These are phyloP conservation scores for Lipomyces yarrowii DNA, from an alignment of 1,139 yeast species.

Conservation along the genomic window DNA sequence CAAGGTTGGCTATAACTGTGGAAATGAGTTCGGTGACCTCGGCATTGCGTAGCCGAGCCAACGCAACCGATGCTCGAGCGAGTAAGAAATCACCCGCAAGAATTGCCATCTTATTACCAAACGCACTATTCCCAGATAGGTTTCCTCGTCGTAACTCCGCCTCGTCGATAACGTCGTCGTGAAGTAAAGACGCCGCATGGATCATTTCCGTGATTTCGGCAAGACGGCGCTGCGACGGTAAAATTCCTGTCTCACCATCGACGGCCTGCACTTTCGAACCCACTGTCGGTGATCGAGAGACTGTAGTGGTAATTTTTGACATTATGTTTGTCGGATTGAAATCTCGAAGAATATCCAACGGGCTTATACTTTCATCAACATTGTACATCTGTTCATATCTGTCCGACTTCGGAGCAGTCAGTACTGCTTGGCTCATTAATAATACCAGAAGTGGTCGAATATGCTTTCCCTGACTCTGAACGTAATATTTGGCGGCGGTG, in stretches of 20 bases:
- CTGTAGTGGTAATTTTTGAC: slow-evolving; percentile 55
- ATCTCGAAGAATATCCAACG: slow-evolving; percentile 82
- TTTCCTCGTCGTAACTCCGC: slow-evolving; percentile 89
- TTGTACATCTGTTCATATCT: slow-evolving; percentile 53
- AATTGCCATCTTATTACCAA: slow-evolving; percentile 96
- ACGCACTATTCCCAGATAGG: slow-evolving; percentile 90
- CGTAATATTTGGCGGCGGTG: slow-evolving; percentile 87
- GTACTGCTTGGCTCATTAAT: slow-evolving; percentile 74
- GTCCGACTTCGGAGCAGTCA: slow-evolving; percentile 46
- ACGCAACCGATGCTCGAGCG: slow-evolving; percentile 95
- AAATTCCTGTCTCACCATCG: slow-evolving; percentile 53
- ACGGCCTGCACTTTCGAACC: slow-evolving; percentile 40
- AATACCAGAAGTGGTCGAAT: slow-evolving; percentile 89
- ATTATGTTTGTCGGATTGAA: slow-evolving; percentile 62
- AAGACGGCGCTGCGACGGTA: slow-evolving; percentile 90
- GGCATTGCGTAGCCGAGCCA: slow-evolving; percentile 90
- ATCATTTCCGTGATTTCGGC: slow-evolving; percentile 99
- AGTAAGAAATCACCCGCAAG: slow-evolving; percentile 93
- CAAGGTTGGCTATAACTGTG: slow-evolving; percentile 93
- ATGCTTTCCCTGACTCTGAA: slow-evolving; percentile 94
- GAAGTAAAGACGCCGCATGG: slow-evolving; percentile 94
- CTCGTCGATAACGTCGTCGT: slow-evolving; percentile 95
- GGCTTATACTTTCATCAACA: slow-evolving; percentile 58
- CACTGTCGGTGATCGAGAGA: slow-evolving; percentile 40
- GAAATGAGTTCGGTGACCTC: slow-evolving; percentile 95